Evolutionary conservation across 257 asterid genomes (phyloP).

Genomic region (Solanum tarijense): DNA sequence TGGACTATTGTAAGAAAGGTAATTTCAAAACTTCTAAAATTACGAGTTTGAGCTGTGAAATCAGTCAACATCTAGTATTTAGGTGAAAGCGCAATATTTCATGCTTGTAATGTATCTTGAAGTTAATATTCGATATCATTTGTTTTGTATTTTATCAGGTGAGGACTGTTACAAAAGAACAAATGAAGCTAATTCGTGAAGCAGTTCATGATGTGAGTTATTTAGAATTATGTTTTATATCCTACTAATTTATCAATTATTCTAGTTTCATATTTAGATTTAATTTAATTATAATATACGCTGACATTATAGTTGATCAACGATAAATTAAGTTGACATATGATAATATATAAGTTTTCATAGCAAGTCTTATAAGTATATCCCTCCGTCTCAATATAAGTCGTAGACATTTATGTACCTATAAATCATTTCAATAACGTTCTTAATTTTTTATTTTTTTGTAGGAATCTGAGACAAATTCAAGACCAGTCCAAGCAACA

Average conservation of each 20-base stretch:
- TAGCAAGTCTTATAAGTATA: not conserved
- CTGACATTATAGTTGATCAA: not conserved
- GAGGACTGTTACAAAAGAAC: constrained; percentile 41
- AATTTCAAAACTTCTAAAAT: not conserved
- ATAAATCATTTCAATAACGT: too few species aligned
- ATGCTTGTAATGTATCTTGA: not conserved
- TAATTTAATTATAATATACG: not conserved
- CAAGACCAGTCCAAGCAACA: constrained; percentile 49
- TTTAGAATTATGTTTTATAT: not conserved
- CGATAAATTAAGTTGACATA: not conserved
- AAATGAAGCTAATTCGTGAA: constrained; percentile 39
- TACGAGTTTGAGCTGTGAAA: not conserved
- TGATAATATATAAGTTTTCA: not conserved
- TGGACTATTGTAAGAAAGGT: constrained; percentile 56
- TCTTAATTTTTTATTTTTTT: not conserved
- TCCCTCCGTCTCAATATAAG: not conserved
- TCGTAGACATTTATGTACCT: too few species aligned
- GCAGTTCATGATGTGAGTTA: constrained; percentile 42
- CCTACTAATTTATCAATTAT: not conserved
- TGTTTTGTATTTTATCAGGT: constrained; percentile 21
- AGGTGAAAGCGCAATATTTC: too few species aligned
- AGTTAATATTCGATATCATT: not conserved
- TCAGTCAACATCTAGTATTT: too few species aligned
- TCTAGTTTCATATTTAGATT: not conserved
- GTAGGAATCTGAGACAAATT: constrained; percentile 35